phyloP scores from a whole-genome alignment of 1,139 yeast species.

The Suhomyces kunorum region DNA sequence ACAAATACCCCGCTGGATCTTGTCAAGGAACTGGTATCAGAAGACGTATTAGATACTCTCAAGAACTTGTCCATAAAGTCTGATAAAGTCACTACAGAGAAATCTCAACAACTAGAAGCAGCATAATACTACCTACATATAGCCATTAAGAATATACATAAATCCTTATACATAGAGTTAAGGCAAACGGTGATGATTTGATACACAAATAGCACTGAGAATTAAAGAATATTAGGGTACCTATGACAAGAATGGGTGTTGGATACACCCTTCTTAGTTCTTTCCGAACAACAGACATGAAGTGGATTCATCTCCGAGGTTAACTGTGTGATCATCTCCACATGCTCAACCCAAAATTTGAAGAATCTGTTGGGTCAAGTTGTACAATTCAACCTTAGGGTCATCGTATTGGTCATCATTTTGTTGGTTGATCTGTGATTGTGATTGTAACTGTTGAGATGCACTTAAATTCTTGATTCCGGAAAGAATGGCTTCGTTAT shows the following conservation, averaged over 20 bases:
- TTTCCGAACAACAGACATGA: slow-evolving; percentile 1
- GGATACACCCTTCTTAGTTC: slow-evolving; percentile 2
- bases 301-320: slow-evolving; percentile 1
- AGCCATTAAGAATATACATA: slow-evolving; percentile 9
- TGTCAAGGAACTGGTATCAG: not conserved
- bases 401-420: slow-evolving; percentile 50
- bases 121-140: slow-evolving; percentile 2
- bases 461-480: slow-evolving; percentile 55
- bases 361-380: slow-evolving; percentile 77
- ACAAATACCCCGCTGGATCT: too few relatives aligned
- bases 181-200: slow-evolving; percentile 8
- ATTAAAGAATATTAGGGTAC: slow-evolving; percentile 11
- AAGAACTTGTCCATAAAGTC: slow-evolving; percentile 2
- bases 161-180: slow-evolving; percentile 11
- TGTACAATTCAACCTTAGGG: slow-evolving; percentile 71
- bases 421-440: slow-evolving; percentile 31
- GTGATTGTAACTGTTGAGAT: slow-evolving; percentile 39
- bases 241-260: slow-evolving; percentile 1
- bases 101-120: not conserved
- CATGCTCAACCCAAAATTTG: slow-evolving; percentile 45
- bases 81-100: not conserved
- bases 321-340: not conserved
- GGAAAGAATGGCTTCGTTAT: slow-evolving; percentile 55
- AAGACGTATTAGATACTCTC: slow-evolving; percentile 3
- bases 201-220: slow-evolving; percentile 12